phyloP scores from a whole-genome alignment of 192 early-diverging fungal species.

The Diversispora epigaea region DNA sequence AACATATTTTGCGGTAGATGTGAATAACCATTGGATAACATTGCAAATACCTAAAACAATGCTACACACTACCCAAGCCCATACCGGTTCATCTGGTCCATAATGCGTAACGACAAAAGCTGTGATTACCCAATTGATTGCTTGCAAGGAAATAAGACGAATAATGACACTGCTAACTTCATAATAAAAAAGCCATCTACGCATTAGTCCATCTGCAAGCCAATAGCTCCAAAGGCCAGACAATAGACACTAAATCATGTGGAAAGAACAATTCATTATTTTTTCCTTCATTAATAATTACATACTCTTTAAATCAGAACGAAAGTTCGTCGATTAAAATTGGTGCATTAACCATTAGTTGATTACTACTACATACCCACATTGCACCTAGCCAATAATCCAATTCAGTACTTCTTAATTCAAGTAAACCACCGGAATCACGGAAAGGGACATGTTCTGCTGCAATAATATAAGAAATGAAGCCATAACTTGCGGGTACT shows the following conservation, averaged over 20 bases:
- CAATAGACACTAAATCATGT: conserved; percentile 46
- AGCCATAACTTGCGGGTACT: conserved; percentile 40
- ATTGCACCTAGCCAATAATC: conserved; percentile 43
- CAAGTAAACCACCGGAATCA: conserved; percentile 37
- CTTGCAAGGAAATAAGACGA: conserved; percentile 51
- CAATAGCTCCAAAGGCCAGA: conserved; percentile 59
- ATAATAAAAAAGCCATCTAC: conserved; percentile 59
- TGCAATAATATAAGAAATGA: conserved; percentile 32
- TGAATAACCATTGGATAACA: conserved; percentile 42
- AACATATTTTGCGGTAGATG: conserved; percentile 29
- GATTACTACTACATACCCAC: conserved; percentile 40
- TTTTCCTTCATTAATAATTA: no score
- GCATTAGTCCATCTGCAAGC: conserved; percentile 54
- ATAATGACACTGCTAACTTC: conserved; percentile 52
- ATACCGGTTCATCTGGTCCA: conserved; percentile 57
- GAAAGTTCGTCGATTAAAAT: no score
- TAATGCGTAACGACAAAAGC: conserved; percentile 49
- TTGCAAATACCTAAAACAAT: conserved; percentile 47
- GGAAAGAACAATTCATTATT: no score
- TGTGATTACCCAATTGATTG: conserved; percentile 55
- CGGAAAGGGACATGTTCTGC: conserved; percentile 29
- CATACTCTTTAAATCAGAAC: no score
- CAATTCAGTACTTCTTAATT: conserved; percentile 41
- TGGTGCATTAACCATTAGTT: neutral
- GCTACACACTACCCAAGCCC: conserved; percentile 57